phyloP scores from a whole-genome alignment of 2,329 filamentous ascomycete genomes.

The Penicillium nordicum region DNA sequence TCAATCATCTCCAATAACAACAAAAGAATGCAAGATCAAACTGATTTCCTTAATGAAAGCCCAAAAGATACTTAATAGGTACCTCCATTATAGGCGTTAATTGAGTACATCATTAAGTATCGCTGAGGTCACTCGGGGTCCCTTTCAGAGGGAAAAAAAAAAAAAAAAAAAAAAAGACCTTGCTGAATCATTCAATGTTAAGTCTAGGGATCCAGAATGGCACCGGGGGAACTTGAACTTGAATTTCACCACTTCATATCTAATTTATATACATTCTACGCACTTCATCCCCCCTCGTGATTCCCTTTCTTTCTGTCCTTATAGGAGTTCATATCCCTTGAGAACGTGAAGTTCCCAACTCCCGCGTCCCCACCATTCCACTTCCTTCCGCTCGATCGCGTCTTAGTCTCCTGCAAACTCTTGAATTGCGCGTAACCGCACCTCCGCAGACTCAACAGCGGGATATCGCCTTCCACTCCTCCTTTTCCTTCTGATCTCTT shows the following conservation, averaged over 20 bases:
- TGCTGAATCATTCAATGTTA: neutral
- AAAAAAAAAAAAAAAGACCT: neutral
- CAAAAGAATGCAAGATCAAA: neutral
- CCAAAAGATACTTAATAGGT: neutral
- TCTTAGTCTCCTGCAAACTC: slow-evolving; percentile 14
- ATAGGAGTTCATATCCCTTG: slow-evolving; percentile 10
- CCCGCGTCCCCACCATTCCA: slow-evolving; percentile 12
- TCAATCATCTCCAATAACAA: neutral
- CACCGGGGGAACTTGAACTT: neutral
- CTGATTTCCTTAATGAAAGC: neutral
- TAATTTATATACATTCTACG: neutral
- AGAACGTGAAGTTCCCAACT: slow-evolving; percentile 7
- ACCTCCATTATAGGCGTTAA: neutral
- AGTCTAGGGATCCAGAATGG: neutral
- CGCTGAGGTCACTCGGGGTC: slow-evolving; percentile 1
- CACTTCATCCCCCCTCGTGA: neutral
- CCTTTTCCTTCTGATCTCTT: neutral
- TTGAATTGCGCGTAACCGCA: slow-evolving; percentile 15
- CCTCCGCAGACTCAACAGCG: neutral
- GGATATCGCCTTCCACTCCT: neutral
- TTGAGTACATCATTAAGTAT: neutral
- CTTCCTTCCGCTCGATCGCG: slow-evolving; percentile 13
- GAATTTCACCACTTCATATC: neutral
- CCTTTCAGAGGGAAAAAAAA: neutral
- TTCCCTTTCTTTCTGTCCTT: neutral